Conservation (phyloP, 2,329 filamentous ascomycete species). For the Pseudogymnoascus sp. region DNA sequence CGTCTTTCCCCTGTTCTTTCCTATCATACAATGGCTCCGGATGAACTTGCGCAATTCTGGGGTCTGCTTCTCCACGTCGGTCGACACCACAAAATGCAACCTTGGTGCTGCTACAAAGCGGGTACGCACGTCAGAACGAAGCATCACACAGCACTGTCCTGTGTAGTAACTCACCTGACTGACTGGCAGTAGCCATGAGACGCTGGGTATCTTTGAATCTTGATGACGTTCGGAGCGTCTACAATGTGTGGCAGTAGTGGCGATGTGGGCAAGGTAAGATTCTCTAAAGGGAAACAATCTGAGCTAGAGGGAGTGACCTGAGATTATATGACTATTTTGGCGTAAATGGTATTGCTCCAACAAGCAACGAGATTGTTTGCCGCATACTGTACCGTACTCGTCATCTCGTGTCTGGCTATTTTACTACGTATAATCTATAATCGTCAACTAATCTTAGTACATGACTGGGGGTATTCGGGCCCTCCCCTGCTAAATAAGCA, state of each 20-base stretch:
- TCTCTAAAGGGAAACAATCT: not conserved
- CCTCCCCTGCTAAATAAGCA: not conserved
- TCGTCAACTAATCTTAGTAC: too few relatives aligned
- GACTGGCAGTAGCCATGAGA: not conserved
- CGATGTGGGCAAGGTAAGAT: not conserved
- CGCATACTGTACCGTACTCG: too few relatives aligned
- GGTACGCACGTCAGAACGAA: not conserved
- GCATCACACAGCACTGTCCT: not conserved
- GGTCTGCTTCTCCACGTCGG: constrained; percentile 23
- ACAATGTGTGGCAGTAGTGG: not conserved
- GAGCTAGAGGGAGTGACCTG: not conserved
- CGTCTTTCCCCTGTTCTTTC: constrained; percentile 32
- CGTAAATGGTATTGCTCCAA: not conserved
- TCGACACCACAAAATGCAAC: constrained; percentile 27
- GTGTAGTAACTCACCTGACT: not conserved
- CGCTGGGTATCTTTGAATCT: not conserved
- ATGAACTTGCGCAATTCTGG: constrained; percentile 30
- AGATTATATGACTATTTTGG: not conserved
- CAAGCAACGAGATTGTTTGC: not conserved
- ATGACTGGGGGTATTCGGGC: too few relatives aligned
- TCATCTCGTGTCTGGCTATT: too few relatives aligned
- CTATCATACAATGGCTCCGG: constrained; percentile 36
- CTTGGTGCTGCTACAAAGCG: constrained; percentile 16
- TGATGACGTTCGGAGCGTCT: not conserved
- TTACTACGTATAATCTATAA: too few relatives aligned